Percentiles rank a stretch among this genome's conserved stretches.
Evolutionary conservation across 495 filamentous ascomycete species (phyloP).

Genomic region (Cairneyella variabilis): DNA sequence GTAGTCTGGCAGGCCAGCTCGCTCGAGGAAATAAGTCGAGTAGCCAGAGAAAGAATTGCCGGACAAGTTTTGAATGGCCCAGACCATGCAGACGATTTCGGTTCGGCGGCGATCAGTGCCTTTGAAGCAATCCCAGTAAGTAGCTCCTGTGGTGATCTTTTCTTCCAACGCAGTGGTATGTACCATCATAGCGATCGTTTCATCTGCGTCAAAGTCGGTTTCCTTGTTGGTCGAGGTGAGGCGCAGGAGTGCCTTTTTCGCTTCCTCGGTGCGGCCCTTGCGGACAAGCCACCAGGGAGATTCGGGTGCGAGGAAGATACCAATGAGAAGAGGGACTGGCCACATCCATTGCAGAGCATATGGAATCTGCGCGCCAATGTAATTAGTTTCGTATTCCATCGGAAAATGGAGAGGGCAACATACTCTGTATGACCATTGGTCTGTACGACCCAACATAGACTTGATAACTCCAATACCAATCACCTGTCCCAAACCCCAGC

Average conservation of each 20-base stretch:
- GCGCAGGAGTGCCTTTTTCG: conserved; percentile 63
- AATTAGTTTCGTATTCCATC: too few relatives aligned
- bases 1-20: conserved; percentile 58
- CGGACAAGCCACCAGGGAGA: conserved; percentile 79
- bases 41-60: conserved; percentile 81
- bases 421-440: conserved; percentile 61
- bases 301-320: conserved; percentile 69
- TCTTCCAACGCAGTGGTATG: conserved; percentile 73
- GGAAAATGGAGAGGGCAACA: too few relatives aligned
- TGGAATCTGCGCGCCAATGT: conserved; percentile 43
- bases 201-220: conserved; percentile 64
- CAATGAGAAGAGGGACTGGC: conserved; percentile 70
- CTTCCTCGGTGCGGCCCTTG: conserved; percentile 61
- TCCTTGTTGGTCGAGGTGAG: conserved; percentile 55
- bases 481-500: conserved; percentile 78
- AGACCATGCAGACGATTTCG: conserved; percentile 74
- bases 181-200: conserved; percentile 82
- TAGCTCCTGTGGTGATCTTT: conserved; percentile 65
- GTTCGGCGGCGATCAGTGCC: conserved; percentile 71
- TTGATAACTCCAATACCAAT: conserved; percentile 73
- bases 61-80: conserved; percentile 78
- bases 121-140: conserved; percentile 71
- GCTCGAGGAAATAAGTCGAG: conserved; percentile 70
- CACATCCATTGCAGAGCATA: conserved; percentile 85
- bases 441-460: conserved; percentile 51